phyloP scores from a whole-genome alignment of 441 rosid genomes.

The Pelargonium myrrhifolium region DNA sequence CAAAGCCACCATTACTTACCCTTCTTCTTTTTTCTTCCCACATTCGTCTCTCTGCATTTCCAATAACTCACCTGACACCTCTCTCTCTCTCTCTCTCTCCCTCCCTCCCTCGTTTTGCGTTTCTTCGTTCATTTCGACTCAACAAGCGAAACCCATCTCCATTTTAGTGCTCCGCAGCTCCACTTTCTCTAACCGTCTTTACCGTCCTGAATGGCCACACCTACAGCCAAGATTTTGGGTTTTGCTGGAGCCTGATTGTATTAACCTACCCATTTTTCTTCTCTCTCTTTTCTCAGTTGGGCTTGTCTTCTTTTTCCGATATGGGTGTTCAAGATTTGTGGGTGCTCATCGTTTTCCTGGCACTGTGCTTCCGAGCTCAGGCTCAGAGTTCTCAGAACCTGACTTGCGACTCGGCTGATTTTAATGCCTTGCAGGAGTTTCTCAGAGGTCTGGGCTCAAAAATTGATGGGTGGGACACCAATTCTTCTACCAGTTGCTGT shows the following conservation, averaged over 20 bases:
- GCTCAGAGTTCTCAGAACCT: slow-evolving; percentile 29
- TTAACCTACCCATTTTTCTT: background rate
- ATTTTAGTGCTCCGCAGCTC: background rate
- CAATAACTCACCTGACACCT: background rate
- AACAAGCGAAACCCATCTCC: background rate
- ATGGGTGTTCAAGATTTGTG: slow-evolving; percentile 39
- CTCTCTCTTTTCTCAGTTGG: slow-evolving; percentile 9
- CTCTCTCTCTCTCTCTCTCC: background rate
- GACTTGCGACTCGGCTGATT: slow-evolving; percentile 45
- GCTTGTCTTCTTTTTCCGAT: slow-evolving; percentile 14
- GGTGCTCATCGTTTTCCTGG: slow-evolving; percentile 24
- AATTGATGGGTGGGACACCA: slow-evolving; percentile 34
- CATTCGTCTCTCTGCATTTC: background rate
- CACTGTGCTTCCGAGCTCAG: slow-evolving; percentile 25
- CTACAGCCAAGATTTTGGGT: slow-evolving; percentile 15
- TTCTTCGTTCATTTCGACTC: background rate
- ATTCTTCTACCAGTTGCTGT: slow-evolving; percentile 44
- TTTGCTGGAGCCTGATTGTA: slow-evolving; percentile 17
- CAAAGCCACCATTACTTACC: slow-evolving; percentile 27
- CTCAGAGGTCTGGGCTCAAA: slow-evolving; percentile 28
- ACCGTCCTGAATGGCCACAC: slow-evolving; percentile 15
- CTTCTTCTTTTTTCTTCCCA: background rate
- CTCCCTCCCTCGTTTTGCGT: background rate
- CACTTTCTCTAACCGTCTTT: background rate
- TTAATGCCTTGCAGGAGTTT: slow-evolving; percentile 42